Evolutionary conservation across 192 early-diverging fungal genomes (phyloP).

Genomic region (Rhizophagus clarus): DNA sequence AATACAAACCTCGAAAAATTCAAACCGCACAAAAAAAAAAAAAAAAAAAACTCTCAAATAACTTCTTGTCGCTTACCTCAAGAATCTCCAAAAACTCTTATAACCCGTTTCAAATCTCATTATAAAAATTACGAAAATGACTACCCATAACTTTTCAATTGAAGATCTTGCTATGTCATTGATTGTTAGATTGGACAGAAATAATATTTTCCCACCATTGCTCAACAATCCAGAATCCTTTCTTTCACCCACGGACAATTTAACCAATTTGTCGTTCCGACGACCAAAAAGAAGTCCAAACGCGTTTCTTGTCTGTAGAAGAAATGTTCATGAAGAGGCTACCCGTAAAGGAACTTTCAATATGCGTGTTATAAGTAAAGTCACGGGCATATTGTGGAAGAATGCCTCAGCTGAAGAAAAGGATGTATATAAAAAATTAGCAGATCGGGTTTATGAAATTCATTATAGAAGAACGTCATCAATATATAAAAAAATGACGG

Average conservation of each 20-base stretch:
- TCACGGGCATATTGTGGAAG: slow-evolving; percentile 9
- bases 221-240: background rate
- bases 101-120: no score
- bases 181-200: background rate
- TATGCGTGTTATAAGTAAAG: slow-evolving; percentile 18
- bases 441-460: background rate
- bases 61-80: no score
- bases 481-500: background rate
- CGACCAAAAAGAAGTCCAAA: background rate
- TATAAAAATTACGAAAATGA: no score
- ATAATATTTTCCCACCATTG: background rate
- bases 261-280: background rate
- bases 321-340: slow-evolving; percentile 10
- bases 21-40: no score
- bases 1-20: no score
- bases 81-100: no score
- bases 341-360: background rate
- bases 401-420: slow-evolving; percentile 5
- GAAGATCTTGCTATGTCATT: background rate
- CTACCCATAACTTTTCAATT: background rate
- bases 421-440: slow-evolving; percentile 9
- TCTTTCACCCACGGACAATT: background rate
- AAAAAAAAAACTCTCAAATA: no score
- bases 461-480: background rate
- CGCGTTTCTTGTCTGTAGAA: slow-evolving; percentile 4